Evolutionary conservation across 139 green algal species (phyloP).

Genomic region (Zygnema cylindricum): DNA sequence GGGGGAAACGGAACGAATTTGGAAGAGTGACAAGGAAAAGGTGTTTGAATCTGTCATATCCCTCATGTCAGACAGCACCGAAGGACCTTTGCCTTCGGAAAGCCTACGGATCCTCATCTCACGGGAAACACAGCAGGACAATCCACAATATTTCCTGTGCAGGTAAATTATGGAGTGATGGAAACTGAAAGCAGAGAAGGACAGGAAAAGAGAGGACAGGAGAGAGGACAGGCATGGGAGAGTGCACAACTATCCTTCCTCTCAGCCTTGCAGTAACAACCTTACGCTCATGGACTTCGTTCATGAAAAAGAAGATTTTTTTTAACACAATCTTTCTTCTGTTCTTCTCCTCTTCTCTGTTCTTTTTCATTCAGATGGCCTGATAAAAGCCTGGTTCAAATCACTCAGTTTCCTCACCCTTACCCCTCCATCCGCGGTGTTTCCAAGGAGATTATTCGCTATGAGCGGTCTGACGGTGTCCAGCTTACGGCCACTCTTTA

Average conservation of each 20-base stretch:
- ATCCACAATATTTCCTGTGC: constrained; percentile 62
- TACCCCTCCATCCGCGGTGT: constrained; percentile 86
- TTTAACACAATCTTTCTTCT: neutral
- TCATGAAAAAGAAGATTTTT: constrained; percentile 25
- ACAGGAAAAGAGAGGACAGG: too few species aligned
- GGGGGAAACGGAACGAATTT: constrained; percentile 78
- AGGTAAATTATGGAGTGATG: too few species aligned
- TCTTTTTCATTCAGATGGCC: constrained; percentile 37
- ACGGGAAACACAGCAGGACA: constrained; percentile 57
- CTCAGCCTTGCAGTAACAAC: too few species aligned
- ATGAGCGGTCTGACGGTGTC: constrained; percentile 90
- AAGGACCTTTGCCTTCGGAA: constrained; percentile 18
- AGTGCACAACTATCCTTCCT: too few species aligned
- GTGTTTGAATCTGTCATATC: constrained; percentile 77
- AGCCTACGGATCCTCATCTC: constrained; percentile 36
- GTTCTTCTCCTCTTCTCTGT: neutral
- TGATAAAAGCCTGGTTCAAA: constrained; percentile 52
- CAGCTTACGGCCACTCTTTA: constrained; percentile 94
- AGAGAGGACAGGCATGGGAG: too few species aligned
- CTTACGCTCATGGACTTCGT: too few species aligned
- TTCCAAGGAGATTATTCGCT: constrained; percentile 87
- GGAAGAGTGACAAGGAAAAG: constrained; percentile 73
- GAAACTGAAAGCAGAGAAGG: too few species aligned
- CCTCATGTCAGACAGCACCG: constrained; percentile 73
- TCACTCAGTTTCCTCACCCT: constrained; percentile 94